Base-by-base conservation (phyloP, 768 basidiomycete species). In the Tricholoma bakamatsutake region DNA sequence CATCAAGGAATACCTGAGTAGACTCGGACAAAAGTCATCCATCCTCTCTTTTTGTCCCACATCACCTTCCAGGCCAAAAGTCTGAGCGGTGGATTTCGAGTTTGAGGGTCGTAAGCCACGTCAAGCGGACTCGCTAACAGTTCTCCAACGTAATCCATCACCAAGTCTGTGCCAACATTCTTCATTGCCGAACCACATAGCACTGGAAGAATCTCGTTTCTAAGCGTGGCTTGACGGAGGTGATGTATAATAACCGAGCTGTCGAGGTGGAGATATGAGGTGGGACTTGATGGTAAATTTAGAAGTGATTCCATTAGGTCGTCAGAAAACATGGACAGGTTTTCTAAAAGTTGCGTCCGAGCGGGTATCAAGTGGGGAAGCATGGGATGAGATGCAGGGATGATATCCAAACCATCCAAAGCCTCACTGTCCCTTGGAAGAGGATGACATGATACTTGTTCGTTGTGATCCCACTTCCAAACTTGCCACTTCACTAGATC, bases 21-120 rank as follows among this genome's bases (percentile, higher is more conserved):
- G 17, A 94, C 81, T 24, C 92, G 78, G 37, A 94, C 86, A 66
- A 92, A 94, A 1, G 92, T 93, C 90, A 94, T 92, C 92, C 92
- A 94, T 21, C 92, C 92, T 54, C 73, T 70, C 61, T 79, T 81
- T 56, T 83, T 84, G 64, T 94, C 90, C 91, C 90, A 93, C 30
- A 75, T 77, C 18, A 94, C 92, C 66, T 94, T 94, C 92, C 93
- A 94, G 2, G 88, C 92, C 27, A 94, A 74, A 59, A 86, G 67
- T 34, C 80, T 82, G 21, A 88, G 64, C 1, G 84, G 81, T 0
- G 77, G 65, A 53, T 80, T 80, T 21, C 68, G 61, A 15, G 64
- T 65, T 59, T 81, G 80, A 12, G 61, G 62, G 42, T 77, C 74
- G 51, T 79, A 75, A 28, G 69, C 66, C 9, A 88, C 76, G 60